Conservation (phyloP, 176 grass and related monocot genomes). For the Calamus simplicifolius region DNA sequence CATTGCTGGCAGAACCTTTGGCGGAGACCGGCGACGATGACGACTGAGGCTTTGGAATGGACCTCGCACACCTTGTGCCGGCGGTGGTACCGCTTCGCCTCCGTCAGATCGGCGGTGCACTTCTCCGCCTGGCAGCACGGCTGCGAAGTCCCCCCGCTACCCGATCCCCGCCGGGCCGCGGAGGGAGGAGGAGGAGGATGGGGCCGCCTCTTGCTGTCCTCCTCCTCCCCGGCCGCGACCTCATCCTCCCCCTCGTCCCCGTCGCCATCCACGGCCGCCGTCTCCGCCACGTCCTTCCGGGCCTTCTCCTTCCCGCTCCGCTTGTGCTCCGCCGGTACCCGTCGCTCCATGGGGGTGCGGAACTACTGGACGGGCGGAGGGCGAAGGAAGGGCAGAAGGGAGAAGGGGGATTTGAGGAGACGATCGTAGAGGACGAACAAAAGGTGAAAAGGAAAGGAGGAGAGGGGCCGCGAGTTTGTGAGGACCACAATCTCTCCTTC, state of each 20-base stretch:
- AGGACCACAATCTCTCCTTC: no score
- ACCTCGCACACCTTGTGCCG: constrained; percentile 91
- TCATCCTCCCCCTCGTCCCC: constrained; percentile 17
- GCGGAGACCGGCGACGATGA: constrained; percentile 66
- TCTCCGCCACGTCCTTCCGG: constrained; percentile 11
- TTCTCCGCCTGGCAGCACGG: constrained; percentile 75
- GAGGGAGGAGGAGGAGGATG: constrained; percentile 3
- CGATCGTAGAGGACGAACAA: no score
- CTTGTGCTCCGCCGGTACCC: constrained; percentile 17
- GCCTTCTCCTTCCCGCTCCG: constrained; percentile 7
- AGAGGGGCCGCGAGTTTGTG: no score
- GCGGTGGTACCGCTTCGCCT: constrained; percentile 67
- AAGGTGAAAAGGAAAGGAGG: no score
- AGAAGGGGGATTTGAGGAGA: no score
- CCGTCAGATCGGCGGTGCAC: constrained; percentile 66
- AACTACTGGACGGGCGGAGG: no score
- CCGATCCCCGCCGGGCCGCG: constrained; percentile 20
- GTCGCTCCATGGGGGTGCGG: constrained; percentile 21
- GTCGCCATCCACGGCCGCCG: constrained; percentile 7
- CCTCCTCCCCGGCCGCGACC: not conserved
- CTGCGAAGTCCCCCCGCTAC: constrained; percentile 12
- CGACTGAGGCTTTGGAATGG: constrained; percentile 63
- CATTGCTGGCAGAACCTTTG: constrained; percentile 99
- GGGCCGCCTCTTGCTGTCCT: constrained; percentile 24
- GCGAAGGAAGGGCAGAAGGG: no score